Base-by-base conservation (phyloP, 164 flowering plant genomes). In the Buxus sempervirens region DNA sequence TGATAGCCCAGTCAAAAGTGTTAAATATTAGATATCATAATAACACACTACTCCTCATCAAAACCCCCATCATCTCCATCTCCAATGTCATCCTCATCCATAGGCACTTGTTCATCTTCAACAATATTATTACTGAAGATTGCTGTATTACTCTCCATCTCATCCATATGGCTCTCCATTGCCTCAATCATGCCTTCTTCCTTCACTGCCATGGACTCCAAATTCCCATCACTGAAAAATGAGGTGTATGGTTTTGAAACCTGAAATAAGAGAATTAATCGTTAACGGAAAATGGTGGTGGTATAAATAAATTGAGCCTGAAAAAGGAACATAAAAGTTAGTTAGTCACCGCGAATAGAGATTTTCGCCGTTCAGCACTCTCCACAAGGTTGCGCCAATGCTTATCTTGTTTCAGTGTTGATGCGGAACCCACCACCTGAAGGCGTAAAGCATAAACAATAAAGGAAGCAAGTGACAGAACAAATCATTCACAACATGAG, bases 341-440 rank as follows among this genome's bases (percentile, higher is more conserved):
- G 53, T 22, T 23, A 21, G 32, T 66, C 65, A 88, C 98, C 91
- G 82, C 79, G 64, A 88, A 79, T 23, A 87, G 69, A 72, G 79
- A 76, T 55, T 82, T 71, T 63, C 85, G 78, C 62, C 73, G 70
- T 77, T 86, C 85, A 25, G 98, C 97, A 78, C 80, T 86, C 72
- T 82, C 83, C 12, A 88, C 67, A 5, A 90, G 85, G 75, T 80
- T 87, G 32, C 82, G 73, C 98, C 98, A 93, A 57, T 86, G 98
- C 66, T 81, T 78, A 68, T 91, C 95, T 67, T 66, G 79, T 76
- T 70, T 82, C 67, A 93, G 69, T 10, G 97, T 84, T 45, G 92
- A 84, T 45, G 94, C 94, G 62, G 90, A 88, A 27, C 98, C 96
- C 42, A 90, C 92, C 59, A 93, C 96, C 96, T 90, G 51, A 4